Conservation (phyloP, 2,329 filamentous ascomycete species). For the Scedosporium dehoogii region DNA sequence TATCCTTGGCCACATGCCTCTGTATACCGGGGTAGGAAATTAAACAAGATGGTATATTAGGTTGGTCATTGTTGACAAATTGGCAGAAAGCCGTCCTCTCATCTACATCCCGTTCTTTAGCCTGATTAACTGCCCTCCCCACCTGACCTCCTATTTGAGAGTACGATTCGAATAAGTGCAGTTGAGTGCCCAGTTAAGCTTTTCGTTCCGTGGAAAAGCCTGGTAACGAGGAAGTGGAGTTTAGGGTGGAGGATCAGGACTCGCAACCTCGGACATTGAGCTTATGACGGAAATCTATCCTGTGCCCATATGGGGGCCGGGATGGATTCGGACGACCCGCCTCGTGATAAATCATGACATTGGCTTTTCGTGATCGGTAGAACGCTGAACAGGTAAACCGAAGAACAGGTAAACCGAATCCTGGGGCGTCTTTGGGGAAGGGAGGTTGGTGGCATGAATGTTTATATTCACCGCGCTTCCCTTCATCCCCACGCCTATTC, state of each 20-base stretch:
- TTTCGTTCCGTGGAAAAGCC: background rate
- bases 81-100: background rate
- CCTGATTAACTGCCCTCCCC: constrained; percentile 4
- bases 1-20: background rate
- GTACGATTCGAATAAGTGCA: background rate
- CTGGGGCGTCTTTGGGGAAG: background rate
- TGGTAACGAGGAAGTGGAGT: background rate
- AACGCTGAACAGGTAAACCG: too few relatives aligned
- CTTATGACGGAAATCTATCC: background rate
- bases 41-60: background rate
- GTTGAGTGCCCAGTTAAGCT: background rate
- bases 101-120: background rate
- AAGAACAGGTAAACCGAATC: too few relatives aligned
- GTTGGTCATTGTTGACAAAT: constrained; percentile 4
- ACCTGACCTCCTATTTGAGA: background rate
- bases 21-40: background rate
- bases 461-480: background rate
- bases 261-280: background rate
- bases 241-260: background rate
- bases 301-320: background rate
- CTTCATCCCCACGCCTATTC: background rate
- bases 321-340: background rate
- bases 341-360: background rate
- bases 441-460: background rate
- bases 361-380: background rate